Evolutionary conservation across 352 stramenopile genomes (phyloP).

Genomic region (Peronospora destructor): DNA sequence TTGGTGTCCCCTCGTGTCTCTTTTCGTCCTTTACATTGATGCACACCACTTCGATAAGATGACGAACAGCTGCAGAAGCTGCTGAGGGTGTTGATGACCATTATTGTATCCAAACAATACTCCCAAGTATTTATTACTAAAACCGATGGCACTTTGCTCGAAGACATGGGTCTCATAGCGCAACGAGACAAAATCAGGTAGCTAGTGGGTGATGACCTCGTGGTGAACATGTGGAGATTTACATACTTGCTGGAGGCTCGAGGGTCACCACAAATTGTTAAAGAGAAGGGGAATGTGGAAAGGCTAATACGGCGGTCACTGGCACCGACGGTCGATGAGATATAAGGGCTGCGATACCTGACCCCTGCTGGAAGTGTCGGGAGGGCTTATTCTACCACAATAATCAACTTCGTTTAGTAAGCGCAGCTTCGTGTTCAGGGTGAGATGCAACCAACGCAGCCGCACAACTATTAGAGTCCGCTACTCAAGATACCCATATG

Average conservation of each 20-base stretch:
- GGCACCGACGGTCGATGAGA: slow-evolving; percentile 1
- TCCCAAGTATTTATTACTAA: slow-evolving; percentile 78
- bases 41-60: too few relatives aligned
- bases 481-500: too few relatives aligned
- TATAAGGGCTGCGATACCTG: slow-evolving; percentile 55
- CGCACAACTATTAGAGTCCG: slow-evolving; percentile 66
- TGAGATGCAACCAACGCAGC: slow-evolving; percentile 66
- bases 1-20: too few relatives aligned
- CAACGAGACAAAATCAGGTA: slow-evolving; percentile 86
- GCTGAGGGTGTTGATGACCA: too few relatives aligned
- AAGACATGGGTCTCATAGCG: slow-evolving; percentile 89
- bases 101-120: too few relatives aligned
- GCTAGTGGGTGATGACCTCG: slow-evolving; percentile 82
- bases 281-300: slow-evolving; percentile 2
- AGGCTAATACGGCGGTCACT: slow-evolving; percentile 1
- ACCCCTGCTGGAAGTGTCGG: slow-evolving; percentile 77
- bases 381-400: slow-evolving; percentile 85
- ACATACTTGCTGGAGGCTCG: slow-evolving; percentile 66
- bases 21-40: too few relatives aligned
- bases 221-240: slow-evolving; percentile 89
- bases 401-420: slow-evolving; percentile 94
- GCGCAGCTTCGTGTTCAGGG: slow-evolving; percentile 87
- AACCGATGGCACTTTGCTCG: slow-evolving; percentile 90
- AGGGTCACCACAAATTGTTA: slow-evolving; percentile 10
- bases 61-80: too few relatives aligned